Evolutionary conservation across 2,329 filamentous ascomycete species (phyloP).

Genomic region (Colletotrichum noveboracense): DNA sequence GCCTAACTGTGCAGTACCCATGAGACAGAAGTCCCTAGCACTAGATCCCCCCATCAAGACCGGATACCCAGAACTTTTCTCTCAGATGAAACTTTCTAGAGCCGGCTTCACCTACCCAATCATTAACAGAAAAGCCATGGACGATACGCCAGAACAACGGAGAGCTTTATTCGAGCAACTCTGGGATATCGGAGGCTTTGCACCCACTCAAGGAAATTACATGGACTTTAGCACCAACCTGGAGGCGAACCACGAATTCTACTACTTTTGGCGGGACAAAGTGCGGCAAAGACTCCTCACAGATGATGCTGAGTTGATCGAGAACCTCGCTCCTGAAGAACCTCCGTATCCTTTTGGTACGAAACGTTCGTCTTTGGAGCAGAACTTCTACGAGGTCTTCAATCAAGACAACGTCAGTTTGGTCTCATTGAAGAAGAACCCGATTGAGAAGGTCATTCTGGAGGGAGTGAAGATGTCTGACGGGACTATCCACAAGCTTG

Average conservation of each 20-base stretch:
- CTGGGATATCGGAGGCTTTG: neutral
- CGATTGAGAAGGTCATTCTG: neutral
- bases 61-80: neutral
- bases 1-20: conserved; percentile 18
- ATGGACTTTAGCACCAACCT: neutral
- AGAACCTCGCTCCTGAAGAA: neutral
- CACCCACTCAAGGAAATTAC: neutral
- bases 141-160: neutral
- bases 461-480: neutral
- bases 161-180: neutral
- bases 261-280: neutral
- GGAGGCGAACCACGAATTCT: neutral
- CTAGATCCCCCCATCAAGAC: neutral
- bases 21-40: neutral
- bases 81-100: neutral
- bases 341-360: conserved; percentile 18
- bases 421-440: conserved; percentile 35
- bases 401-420: conserved; percentile 46
- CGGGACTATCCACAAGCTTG: conserved; percentile 22
- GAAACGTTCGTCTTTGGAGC: conserved; percentile 47
- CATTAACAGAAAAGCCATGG: neutral
- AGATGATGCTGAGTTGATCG: neutral
- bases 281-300: neutral
- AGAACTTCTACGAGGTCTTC: conserved; percentile 48
- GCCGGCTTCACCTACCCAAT: neutral